Base-by-base conservation (phyloP, 331 rosid genomes). In the Pyrus hybrid region DNA sequence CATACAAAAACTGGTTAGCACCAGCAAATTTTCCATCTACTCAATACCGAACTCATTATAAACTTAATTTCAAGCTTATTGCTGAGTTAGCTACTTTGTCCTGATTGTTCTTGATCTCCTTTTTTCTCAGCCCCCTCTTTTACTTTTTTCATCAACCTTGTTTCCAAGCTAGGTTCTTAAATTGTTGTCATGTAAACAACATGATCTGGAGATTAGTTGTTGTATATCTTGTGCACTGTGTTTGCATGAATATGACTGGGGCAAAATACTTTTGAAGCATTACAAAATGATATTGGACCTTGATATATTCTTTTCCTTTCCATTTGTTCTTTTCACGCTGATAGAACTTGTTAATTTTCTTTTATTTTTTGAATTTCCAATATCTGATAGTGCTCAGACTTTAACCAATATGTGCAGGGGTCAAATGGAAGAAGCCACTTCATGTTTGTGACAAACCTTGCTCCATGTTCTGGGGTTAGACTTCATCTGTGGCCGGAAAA, bases 391-490 rank as follows among this genome's bases (percentile, higher is more conserved):
- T 77, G 49, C 77, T 75, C 73, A 67, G 64, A 65, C 32, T 82
- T 81, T 74, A 73, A 78, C 79, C 82, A 82, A 80, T 67, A 58
- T 69, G 60, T 81, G 81, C 73, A 95, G 99, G 96, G 96, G 30
- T 90, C 96, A 43, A 90, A 82, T 82, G 96, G 93, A 63, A 92
- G 85, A 84, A 88, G 80, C 75, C 97, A 95, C 86, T 95, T 95
- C 82, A 86, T 92, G 78, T 86, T 95, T 33, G 97, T 95, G 77
- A 95, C 99, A 69, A 95, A 95, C 80, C 93, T 95, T 56, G 91
- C 85, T 79, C 99, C 99, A n/a, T 92, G 99, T 86, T 90, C 96
- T 84, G 99, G 99, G 74, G 91, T 95, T 70, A 89, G 93, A 81
- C 93, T 95, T 84, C 96, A 95, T 85, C 82, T 95, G 62, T 95